These are phyloP conservation scores for Fraxinus sp. DNA, from an alignment of 305 asterid species.

Conservation along the genomic window DNA sequence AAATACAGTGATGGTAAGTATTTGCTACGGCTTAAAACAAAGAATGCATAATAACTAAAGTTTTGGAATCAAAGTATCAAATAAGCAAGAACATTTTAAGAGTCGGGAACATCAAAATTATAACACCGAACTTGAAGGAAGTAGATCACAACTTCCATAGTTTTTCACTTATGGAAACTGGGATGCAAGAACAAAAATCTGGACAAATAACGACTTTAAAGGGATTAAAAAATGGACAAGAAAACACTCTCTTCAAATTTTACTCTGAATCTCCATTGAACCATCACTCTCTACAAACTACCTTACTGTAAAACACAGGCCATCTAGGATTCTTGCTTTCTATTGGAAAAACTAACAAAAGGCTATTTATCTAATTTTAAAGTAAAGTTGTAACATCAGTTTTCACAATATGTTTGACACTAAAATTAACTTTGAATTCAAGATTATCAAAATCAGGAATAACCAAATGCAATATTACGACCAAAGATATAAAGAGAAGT, in stretches of 20 bases:
- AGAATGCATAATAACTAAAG: no score
- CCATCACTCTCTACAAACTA: neutral
- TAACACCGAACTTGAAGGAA: no score
- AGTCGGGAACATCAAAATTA: no score
- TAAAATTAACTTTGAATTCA: neutral
- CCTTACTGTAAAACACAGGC: neutral
- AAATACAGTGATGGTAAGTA: neutral
- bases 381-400: neutral
- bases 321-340: neutral
- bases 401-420: neutral
- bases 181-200: no score
- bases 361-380: neutral
- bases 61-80: no score
- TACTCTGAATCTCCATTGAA: neutral
- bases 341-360: neutral
- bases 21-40: constrained; percentile 25
- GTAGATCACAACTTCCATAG: no score
- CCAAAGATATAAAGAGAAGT: constrained; percentile 7
- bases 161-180: no score
- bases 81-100: no score
- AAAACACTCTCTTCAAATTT: neutral
- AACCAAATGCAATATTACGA: neutral
- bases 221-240: no score
- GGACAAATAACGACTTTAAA: no score
- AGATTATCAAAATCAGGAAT: neutral